Conservation (phyloP, 2,329 filamentous ascomycete species). For the Aspergillus novoparasiticus region DNA sequence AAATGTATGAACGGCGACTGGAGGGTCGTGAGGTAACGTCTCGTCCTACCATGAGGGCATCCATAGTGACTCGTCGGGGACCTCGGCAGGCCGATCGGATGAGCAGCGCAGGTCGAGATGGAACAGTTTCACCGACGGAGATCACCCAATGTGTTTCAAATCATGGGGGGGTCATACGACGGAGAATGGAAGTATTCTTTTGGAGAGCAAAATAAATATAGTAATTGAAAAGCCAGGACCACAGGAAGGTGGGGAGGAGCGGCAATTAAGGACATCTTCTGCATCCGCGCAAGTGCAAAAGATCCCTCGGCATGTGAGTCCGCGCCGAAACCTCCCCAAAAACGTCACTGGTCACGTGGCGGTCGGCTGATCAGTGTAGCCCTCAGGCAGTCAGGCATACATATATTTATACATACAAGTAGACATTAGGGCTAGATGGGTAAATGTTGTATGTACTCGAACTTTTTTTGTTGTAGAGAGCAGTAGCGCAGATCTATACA, state of each 20-base stretch:
- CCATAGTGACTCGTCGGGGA: conserved; percentile 33
- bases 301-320: conserved; percentile 45
- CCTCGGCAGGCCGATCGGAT: conserved; percentile 29
- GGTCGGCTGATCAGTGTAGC: neutral
- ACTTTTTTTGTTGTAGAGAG: neutral
- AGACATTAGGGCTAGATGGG: too few relatives aligned
- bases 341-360: conserved; percentile 40
- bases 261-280: conserved; percentile 27
- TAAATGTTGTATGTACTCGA: neutral
- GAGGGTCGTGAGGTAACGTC: neutral
- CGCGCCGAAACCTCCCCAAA: conserved; percentile 23
- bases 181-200: too few relatives aligned
- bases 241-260: conserved; percentile 23
- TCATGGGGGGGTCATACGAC: conserved; percentile 12
- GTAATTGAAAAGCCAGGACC: conserved; percentile 3
- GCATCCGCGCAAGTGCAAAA: conserved; percentile 29
- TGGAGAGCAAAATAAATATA: conserved; percentile 9
- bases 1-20: conserved; percentile 1
- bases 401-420: neutral
- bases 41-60: conserved; percentile 35
- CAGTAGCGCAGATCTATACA: conserved; percentile 1
- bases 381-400: neutral
- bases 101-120: conserved; percentile 6
- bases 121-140: conserved; percentile 8
- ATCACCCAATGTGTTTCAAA: neutral